Percentiles rank a stretch among this genome's conserved stretches.
phyloP scores from a whole-genome alignment of 2,329 filamentous ascomycete species.

The Davidsoniella virescens region DNA sequence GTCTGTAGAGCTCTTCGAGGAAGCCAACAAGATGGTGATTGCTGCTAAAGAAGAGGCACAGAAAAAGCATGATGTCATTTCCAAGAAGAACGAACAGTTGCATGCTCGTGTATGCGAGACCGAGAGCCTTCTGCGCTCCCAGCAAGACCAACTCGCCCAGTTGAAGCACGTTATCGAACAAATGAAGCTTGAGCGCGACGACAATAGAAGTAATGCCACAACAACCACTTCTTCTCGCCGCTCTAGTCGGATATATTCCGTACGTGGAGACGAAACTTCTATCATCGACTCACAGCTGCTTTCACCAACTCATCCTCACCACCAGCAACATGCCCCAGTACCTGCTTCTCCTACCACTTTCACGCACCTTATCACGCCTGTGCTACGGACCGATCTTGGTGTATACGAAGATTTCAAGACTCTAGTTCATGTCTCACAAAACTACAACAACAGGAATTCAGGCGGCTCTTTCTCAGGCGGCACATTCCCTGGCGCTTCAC shows the following conservation, averaged over 20 bases:
- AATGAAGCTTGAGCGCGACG: constrained; percentile 58
- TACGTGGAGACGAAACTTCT: constrained; percentile 26
- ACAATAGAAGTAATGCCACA: constrained; percentile 52
- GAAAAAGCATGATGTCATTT: constrained; percentile 62
- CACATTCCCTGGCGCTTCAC: constrained; percentile 41
- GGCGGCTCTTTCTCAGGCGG: constrained; percentile 11
- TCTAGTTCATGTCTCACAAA: constrained; percentile 53
- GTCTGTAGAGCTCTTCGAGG: constrained; percentile 87
- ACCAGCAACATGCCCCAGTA: constrained; percentile 17
- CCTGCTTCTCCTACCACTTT: constrained; percentile 54
- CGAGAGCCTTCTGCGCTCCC: constrained; percentile 67
- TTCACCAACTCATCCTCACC: constrained; percentile 8
- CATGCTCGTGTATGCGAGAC: constrained; percentile 74
- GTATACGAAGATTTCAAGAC: constrained; percentile 75
- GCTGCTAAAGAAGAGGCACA: constrained; percentile 79
- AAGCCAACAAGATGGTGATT: constrained; percentile 91
- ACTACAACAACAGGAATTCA: constrained; percentile 35
- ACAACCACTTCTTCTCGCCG: constrained; percentile 57
- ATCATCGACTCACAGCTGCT: constrained; percentile 17
- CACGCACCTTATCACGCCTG: constrained; percentile 64
- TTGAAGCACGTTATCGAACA: constrained; percentile 86
- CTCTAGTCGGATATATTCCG: constrained; percentile 49
- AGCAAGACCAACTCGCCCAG: constrained; percentile 84
- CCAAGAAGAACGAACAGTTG: constrained; percentile 77
- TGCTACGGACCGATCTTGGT: constrained; percentile 65